Base-by-base conservation (phyloP, 2,329 filamentous ascomycete genomes). In the Xylaria sp. region DNA sequence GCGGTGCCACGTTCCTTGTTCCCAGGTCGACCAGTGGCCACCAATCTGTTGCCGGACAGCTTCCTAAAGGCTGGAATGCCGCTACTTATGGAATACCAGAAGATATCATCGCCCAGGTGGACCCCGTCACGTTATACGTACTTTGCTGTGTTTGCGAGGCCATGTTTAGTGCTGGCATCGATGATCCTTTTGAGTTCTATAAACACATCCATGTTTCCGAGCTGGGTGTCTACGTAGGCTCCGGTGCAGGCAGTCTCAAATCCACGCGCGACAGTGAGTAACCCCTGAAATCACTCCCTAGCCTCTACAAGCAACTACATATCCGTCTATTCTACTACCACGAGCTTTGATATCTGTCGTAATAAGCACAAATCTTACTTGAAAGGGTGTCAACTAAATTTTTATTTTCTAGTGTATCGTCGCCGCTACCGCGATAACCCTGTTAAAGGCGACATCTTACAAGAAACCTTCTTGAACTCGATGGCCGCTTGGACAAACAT, bases 401-500 rank as follows among this genome's bases (percentile, higher is more conserved):
- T 96, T 75, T 87, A 98, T 73, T 90, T 93, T 76, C 94, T 94
- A 76, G 98, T 99, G 95, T 97, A 98, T 87, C 96, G 95, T 82
- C 95, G 97, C 80, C 92, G 96, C 69, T 98, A 91, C 89, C 87
- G 97, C 69, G 96, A 99, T 83, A 96, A 94, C 84, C 95, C 96
- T 62, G 89, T 98, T 55, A 96, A 99, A 83, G 99, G 98, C 83
- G 96, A 99, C 79, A 97, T 99, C 78, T 87, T 99, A 12, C 96
- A 99, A 79, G 96, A 99, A 83, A 98, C 96, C 13, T 99, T 99
- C 86, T 97, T 99, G 87, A 99, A 99, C 86, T 98, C 96, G 63
- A 99, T 98, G 95, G 91, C 93, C 74, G 96, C 96, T 15, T 99
- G 96, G 96, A 94, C 99, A 64, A 99, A 99, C 86, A 99, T 99